These are phyloP conservation scores for Tulasnella calospora DNA, from an alignment of 768 basidiomycete species.

Conservation along the genomic window DNA sequence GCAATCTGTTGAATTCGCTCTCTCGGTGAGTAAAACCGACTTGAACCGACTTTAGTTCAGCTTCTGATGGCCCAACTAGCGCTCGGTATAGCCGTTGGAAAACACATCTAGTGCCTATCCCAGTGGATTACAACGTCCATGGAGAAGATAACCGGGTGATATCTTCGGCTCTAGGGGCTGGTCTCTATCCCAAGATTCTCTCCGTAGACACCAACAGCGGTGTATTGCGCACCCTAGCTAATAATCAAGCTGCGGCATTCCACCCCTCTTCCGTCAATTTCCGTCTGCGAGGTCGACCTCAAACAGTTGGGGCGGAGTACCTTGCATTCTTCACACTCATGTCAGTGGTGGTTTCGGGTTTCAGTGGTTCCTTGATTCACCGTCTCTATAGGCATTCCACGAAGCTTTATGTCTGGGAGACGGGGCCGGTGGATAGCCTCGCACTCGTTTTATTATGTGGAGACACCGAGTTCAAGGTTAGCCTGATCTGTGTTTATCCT, in stretches of 20 bases:
- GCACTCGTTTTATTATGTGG: slow-evolving; percentile 81
- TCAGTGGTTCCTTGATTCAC: slow-evolving; percentile 26
- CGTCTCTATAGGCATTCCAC: slow-evolving; percentile 72
- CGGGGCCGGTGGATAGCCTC: slow-evolving; percentile 78
- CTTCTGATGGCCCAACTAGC: slow-evolving; percentile 38
- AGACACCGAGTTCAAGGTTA: slow-evolving; percentile 81
- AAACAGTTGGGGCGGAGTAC: slow-evolving; percentile 70
- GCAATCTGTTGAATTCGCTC: slow-evolving; percentile 45
- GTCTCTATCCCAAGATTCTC: slow-evolving; percentile 82
- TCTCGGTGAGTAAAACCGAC: background rate
- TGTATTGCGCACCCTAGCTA: slow-evolving; percentile 72
- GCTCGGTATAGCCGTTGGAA: slow-evolving; percentile 69
- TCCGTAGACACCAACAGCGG: slow-evolving; percentile 55
- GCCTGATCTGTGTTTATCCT: slow-evolving; percentile 23
- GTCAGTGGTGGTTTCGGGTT: slow-evolving; percentile 41
- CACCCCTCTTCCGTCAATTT: slow-evolving; percentile 95
- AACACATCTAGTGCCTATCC: slow-evolving; percentile 71
- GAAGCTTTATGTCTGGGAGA: slow-evolving; percentile 90
- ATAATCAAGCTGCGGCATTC: slow-evolving; percentile 71
- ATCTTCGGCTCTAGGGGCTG: slow-evolving; percentile 76
- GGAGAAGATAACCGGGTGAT: slow-evolving; percentile 59
- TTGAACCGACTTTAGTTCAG: background rate
- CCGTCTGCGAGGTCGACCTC: slow-evolving; percentile 45
- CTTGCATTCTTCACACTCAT: slow-evolving; percentile 85
- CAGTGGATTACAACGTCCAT: slow-evolving; percentile 64